Percentiles rank a stretch among this genome's conserved stretches.
phyloP scores from a whole-genome alignment of 176 grass and related monocot genomes.

The Hordeum vulgare region MorexV3_pseudomolecules_assembly NC_058523.1:322942007-322942506 shows the following conservation, averaged over 20 bases:
- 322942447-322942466: constrained; percentile 83
- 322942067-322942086: constrained; percentile 95
- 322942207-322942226: constrained; percentile 4
- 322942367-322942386: constrained; percentile 94
- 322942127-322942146: constrained; percentile 11
- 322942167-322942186: not conserved
- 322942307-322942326: constrained; percentile 89
- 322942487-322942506: constrained; percentile 43
- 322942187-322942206: constrained; percentile 1
- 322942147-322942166: not conserved
- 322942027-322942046: constrained; percentile 65
- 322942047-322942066: constrained; percentile 95
- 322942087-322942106: constrained; percentile 58
- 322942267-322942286: not conserved
- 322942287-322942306: constrained; percentile 34
- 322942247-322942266: not conserved
- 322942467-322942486: constrained; percentile 84
- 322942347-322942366: constrained; percentile 84
- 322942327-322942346: constrained; percentile 89
- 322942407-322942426: constrained; percentile 74
- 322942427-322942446: constrained; percentile 74
- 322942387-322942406: constrained; percentile 89
- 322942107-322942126: constrained; percentile 65
- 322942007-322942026: constrained; percentile 44
- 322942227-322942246: not conserved